A percentile compares a stretch with the other conserved stretches of the same genome.
Conservation (phyloP, 2,329 filamentous ascomycete species). For the Myriosclerotinia scirpicola region DNA sequence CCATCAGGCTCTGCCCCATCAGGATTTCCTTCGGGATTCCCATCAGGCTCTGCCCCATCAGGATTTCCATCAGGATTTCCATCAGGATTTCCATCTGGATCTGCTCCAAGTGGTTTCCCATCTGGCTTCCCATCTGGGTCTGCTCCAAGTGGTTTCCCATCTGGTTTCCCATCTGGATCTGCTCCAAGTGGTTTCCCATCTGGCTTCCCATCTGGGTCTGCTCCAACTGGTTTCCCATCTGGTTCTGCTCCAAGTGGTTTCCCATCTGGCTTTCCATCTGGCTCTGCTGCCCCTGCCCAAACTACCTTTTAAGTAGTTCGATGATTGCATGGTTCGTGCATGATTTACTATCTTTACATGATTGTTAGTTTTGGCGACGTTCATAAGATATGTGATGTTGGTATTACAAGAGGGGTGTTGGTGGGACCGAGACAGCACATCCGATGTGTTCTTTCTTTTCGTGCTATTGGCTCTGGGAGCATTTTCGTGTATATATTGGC, state of each 20-base stretch:
- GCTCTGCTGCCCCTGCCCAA: background rate
- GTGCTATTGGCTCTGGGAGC: conserved; percentile 12
- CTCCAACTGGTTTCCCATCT: background rate
- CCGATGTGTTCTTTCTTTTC: conserved; percentile 13
- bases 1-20: background rate
- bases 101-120: background rate
- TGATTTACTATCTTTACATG: background rate
- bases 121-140: background rate
- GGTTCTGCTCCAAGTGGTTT: background rate
- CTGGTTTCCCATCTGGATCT: background rate
- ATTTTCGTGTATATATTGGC: conserved; percentile 14
- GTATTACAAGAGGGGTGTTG: background rate
- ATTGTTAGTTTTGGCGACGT: conserved; percentile 3
- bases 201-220: conserved; percentile 1
- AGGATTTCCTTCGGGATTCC: too few relatives aligned
- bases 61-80: background rate
- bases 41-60: background rate
- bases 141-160: background rate
- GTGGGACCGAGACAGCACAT: conserved; percentile 10
- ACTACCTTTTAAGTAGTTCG: background rate
- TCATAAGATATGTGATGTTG: conserved; percentile 1
- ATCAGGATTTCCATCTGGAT: background rate
- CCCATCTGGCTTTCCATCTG: conserved; percentile 8
- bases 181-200: background rate
- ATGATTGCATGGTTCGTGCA: conserved; percentile 4